A percentile compares a stretch with the other conserved stretches of the same genome.
phyloP scores from a whole-genome alignment of 805 yeast species.

The Metschnikowia dekortorum region DNA sequence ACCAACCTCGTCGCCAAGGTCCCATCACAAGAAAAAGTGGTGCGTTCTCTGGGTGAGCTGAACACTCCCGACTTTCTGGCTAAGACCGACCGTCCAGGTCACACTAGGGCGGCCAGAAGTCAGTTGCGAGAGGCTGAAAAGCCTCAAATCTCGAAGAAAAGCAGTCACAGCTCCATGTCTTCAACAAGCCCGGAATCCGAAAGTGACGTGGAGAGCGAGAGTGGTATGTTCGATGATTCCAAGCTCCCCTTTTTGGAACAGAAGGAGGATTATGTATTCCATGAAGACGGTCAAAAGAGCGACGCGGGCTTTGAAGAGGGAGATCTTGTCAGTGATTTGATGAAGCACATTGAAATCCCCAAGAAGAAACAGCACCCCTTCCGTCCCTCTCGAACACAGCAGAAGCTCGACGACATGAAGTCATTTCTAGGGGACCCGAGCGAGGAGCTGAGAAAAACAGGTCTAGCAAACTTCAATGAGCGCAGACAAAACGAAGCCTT shows the following conservation, averaged over 20 bases:
- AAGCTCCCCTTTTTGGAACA: neutral
- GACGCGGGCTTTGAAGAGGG: neutral
- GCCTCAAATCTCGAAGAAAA: neutral
- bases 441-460: neutral
- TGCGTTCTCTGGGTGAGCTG: too few relatives aligned
- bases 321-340: constrained; percentile 9
- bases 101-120: neutral
- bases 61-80: neutral
- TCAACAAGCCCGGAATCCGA: neutral
- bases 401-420: constrained; percentile 31
- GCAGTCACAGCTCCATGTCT: neutral
- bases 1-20: neutral
- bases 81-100: neutral
- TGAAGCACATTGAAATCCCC: constrained; percentile 5
- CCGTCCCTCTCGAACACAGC: constrained; percentile 29
- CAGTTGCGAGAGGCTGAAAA: neutral
- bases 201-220: neutral
- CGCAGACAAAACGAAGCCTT: constrained; percentile 37
- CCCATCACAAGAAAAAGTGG: neutral
- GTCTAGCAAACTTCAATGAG: constrained; percentile 17
- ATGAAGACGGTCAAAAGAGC: neutral
- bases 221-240: neutral
- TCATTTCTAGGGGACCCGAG: constrained; percentile 17
- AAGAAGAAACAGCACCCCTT: neutral
- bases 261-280: neutral